phyloP scores from a whole-genome alignment of 768 basidiomycete species.

The Pleurotus tuoliensis region DNA sequence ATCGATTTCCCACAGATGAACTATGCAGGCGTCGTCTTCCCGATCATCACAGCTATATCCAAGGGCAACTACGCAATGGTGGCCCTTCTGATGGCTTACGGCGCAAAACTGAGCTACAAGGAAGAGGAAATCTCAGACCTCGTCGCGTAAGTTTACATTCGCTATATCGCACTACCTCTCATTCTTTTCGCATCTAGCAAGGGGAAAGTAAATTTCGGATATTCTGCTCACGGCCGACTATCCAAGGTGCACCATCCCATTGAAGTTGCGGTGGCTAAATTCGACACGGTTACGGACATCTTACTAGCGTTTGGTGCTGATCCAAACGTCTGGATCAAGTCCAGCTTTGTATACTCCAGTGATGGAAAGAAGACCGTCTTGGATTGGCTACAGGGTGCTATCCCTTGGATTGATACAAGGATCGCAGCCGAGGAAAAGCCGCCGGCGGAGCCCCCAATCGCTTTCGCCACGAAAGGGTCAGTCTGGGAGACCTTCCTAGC shows the following conservation, averaged over 20 bases:
- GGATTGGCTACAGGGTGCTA: slow-evolving; percentile 35
- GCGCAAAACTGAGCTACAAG: slow-evolving; percentile 29
- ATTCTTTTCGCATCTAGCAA: no score
- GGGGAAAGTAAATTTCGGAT: no score
- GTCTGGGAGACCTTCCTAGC: slow-evolving; percentile 5
- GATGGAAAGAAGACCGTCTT: slow-evolving; percentile 16
- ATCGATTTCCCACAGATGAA: slow-evolving; percentile 33
- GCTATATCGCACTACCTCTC: no score
- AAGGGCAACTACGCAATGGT: slow-evolving; percentile 30
- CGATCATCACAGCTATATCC: slow-evolving; percentile 33
- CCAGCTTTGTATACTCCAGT: slow-evolving; percentile 16
- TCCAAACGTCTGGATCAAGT: slow-evolving; percentile 27
- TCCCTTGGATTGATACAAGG: slow-evolving; percentile 17
- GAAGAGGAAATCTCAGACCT: slow-evolving; percentile 27
- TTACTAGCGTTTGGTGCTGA: slow-evolving; percentile 35
- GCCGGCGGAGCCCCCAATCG: neutral
- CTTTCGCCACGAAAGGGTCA: slow-evolving; percentile 11
- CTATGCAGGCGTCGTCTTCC: slow-evolving; percentile 26
- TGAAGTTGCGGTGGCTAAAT: slow-evolving; percentile 30
- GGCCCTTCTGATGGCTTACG: slow-evolving; percentile 36
- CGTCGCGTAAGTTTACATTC: no score
- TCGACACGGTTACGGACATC: slow-evolving; percentile 35
- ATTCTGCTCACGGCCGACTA: no score
- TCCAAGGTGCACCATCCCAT: slow-evolving; percentile 25
- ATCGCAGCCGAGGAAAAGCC: slow-evolving; percentile 19